These are phyloP conservation scores for Suillus hirtellus DNA, from an alignment of 768 basidiomycete species.

Conservation along the genomic window DNA sequence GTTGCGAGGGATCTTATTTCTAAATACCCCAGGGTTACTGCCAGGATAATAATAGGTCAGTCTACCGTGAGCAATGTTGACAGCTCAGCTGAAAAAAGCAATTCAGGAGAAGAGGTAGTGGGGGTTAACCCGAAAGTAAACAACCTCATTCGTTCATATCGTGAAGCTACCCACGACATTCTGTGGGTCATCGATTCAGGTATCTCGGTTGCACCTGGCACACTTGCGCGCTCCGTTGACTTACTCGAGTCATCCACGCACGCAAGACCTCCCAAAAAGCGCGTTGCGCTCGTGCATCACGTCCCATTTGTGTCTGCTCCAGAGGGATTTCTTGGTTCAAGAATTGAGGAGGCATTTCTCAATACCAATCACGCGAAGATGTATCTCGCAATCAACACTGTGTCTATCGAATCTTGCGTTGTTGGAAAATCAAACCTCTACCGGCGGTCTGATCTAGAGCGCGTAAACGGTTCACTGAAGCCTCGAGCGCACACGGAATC, in stretches of 20 bases:
- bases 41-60: slow-evolving; percentile 69
- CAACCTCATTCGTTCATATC: slow-evolving; percentile 87
- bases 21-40: slow-evolving; percentile 76
- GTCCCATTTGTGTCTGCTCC: slow-evolving; percentile 85
- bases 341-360: slow-evolving; percentile 90
- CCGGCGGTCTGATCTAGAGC: slow-evolving; percentile 83
- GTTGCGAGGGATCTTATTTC: slow-evolving; percentile 76
- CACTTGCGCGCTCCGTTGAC: slow-evolving; percentile 84
- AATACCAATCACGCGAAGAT: slow-evolving; percentile 98
- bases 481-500: slow-evolving; percentile 34
- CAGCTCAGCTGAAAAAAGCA: slow-evolving; percentile 7
- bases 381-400: slow-evolving; percentile 91
- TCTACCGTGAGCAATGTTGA: slow-evolving; percentile 1
- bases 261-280: slow-evolving; percentile 38
- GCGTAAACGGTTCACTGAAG: slow-evolving; percentile 65
- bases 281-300: slow-evolving; percentile 90
- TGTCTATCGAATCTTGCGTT: slow-evolving; percentile 91
- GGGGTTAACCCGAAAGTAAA: slow-evolving; percentile 98
- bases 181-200: slow-evolving; percentile 99
- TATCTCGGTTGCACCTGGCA: slow-evolving; percentile 72
- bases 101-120: slow-evolving; percentile 73
- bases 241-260: slow-evolving; percentile 51
- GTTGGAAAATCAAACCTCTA: slow-evolving; percentile 97
- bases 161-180: slow-evolving; percentile 80
- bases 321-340: slow-evolving; percentile 70